Conservation (phyloP, 2,329 filamentous ascomycete species). For the Teratosphaeria epicoccoides region DNA sequence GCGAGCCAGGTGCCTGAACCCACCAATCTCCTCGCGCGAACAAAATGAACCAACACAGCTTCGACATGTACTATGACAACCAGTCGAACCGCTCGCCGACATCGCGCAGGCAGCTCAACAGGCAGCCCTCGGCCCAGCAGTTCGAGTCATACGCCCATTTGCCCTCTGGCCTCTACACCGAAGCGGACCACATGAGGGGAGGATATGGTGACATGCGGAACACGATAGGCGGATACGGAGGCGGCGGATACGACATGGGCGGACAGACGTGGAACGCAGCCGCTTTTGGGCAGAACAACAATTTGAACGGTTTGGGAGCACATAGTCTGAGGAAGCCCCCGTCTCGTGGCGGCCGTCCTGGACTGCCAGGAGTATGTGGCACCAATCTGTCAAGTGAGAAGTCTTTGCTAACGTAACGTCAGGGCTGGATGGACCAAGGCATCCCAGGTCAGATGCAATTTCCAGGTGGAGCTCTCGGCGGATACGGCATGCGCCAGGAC, state of each 20-base stretch:
- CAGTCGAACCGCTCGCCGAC: conserved; percentile 56
- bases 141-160: conserved; percentile 63
- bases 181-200: conserved; percentile 49
- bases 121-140: conserved; percentile 60
- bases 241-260: conserved; percentile 54
- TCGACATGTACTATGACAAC: conserved; percentile 66
- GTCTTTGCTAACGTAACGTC: conserved; percentile 4
- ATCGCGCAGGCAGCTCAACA: conserved; percentile 59
- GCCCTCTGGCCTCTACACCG: conserved; percentile 56
- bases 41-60: conserved; percentile 24
- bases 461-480: conserved; percentile 27
- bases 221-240: conserved; percentile 35
- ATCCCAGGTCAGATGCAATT: conserved; percentile 26
- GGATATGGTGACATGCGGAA: conserved; percentile 31
- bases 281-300: conserved; percentile 55
- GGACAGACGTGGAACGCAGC: conserved; percentile 73
- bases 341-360: conserved; percentile 43
- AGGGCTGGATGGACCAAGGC: conserved; percentile 54
- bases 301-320: conserved; percentile 36
- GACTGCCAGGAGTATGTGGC: conserved; percentile 57
- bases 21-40: neutral
- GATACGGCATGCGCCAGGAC: conserved; percentile 31
- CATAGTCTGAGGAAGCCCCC: conserved; percentile 37
- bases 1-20: neutral
- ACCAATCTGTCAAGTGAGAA: neutral